phyloP scores from a whole-genome alignment of 1,139 yeast species.

The Suhomyces yuchorum region DNA sequence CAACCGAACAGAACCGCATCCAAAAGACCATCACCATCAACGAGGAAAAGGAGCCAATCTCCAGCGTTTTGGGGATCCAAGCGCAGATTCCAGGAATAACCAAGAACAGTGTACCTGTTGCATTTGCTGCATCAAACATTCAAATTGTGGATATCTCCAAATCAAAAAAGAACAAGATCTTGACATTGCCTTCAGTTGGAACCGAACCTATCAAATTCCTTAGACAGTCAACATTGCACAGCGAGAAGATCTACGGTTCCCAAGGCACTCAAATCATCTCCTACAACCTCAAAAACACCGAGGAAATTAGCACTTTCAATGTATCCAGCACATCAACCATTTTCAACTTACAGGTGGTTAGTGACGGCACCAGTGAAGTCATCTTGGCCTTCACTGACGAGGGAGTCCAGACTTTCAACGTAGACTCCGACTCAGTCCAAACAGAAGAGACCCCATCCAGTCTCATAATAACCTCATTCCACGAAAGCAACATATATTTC shows the following conservation, averaged over 20 bases:
- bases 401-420: conserved; percentile 36
- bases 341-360: conserved; percentile 11
- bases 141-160: conserved; percentile 18
- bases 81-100: conserved; percentile 12
- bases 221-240: conserved; percentile 11
- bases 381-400: conserved; percentile 30
- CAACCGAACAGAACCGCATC: conserved; percentile 21
- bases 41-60: conserved; percentile 14
- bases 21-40: conserved; percentile 20
- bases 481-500: conserved; percentile 13
- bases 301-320: conserved; percentile 5
- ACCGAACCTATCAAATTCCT: conserved; percentile 4
- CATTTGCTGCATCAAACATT: conserved; percentile 13
- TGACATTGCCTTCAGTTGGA: conserved; percentile 5
- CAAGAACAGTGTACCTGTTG: conserved; percentile 14
- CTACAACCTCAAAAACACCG: conserved; percentile 9
- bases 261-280: conserved; percentile 8
- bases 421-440: conserved; percentile 21
- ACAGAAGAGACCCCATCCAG: conserved; percentile 15
- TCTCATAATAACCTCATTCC: conserved; percentile 13
- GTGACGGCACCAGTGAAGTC: conserved; percentile 16
- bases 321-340: conserved; percentile 8
- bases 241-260: conserved; percentile 11
- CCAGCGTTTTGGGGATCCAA: conserved; percentile 12
- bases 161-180: conserved; percentile 13